Base-by-base conservation (phyloP, 371 early-diverging fungal species). In the Mucor lusitanicus region DNA sequence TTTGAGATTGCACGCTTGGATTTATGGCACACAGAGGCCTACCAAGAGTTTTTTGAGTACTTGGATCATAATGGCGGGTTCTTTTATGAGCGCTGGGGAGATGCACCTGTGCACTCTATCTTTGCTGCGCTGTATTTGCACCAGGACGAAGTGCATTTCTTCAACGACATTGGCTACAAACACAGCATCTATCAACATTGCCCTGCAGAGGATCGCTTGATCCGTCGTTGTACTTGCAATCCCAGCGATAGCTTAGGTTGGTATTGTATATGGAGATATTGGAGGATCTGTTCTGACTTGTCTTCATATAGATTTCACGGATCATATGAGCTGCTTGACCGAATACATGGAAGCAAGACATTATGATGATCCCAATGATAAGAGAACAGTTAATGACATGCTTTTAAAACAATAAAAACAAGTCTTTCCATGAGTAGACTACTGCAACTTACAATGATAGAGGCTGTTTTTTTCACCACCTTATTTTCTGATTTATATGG, bases 81-180 rank as follows among this genome's bases (percentile, higher is more conserved):
- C 81, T 97, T 92, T 72, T 97, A 95, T 67, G 95, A 96, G 71
- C 77, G 82, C 78, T 97, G 97, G 97, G 97, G 97, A 0, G 97
- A 98, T 80, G 98, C 97, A 0, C 97, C 98, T 6, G 90, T 97
- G 7, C 99, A 97, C 73, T 93, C 95, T 3, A 85, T 97, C 62
- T 89, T 88, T 55, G 90, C 89, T 28, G 84, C 90, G 5, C 48
- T 95, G 61, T 79, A 90, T 71, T 78, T 92, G 39, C 73, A 78
- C 15, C 78, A 88, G 63, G 77, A 84, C 11, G 84, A 96, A 68
- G 70, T 97, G 3, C 97, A 98, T 65, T 97, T 90, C 75, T 98
- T 98, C 76, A 88, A 92, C 60, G 92, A 94, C 62, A 88, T 94
- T 57, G 94, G 93, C 0, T 95, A 95, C 72, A 84, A 71, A 21